Base-by-base conservation (phyloP, 2,329 filamentous ascomycete species). In the Zalaria obscura region DNA sequence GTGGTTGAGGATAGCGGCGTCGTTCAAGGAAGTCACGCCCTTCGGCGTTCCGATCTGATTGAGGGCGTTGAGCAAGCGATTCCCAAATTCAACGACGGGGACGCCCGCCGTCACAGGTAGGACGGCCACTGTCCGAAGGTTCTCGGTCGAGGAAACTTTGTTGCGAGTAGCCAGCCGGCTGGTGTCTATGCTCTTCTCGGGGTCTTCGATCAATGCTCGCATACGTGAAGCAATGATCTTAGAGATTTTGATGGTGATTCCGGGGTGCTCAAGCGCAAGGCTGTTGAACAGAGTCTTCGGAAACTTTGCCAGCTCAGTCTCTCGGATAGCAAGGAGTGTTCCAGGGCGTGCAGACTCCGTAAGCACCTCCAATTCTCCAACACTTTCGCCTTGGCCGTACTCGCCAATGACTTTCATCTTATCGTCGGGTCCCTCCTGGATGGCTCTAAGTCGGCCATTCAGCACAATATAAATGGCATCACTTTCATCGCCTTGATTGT, bases 381-480 rank as follows among this genome's bases (percentile, higher is more conserved):
- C 87, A 58, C 91, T 98, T 57, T 98, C 93, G 5, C 93, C 93
- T 62, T 98, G 91, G 3, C 91, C 91, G 54, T 83, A 96, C 59
- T 98, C 93, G 8, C 86, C 89, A 39, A 86, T 75, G 8, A 93
- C 87, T 36, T 80, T 82, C 65, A 94, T 81, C 3, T 81, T 82
- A 1, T 86, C 86, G 48, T 84, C 81, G 37, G 82, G 77, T 9
- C 77, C 77, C 52, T 95, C 88, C 45, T 87, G 74, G 0, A 98
- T 83, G 0, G 89, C 75, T 42, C 93, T 75, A 11, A 98, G 64
- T 10, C 91, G 83, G 6, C 91, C 91, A 51, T 98, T 98, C 10
- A 98, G 72, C 2, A 98, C 91, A 46, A 98, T 88, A 54, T 96
- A 98, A 34, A 98, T 98, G 1, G 93, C 89, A 60, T 98, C 91